These are phyloP conservation scores for Phytophthora vignae DNA, from an alignment of 352 stramenopile species.

Conservation along the genomic window DNA sequence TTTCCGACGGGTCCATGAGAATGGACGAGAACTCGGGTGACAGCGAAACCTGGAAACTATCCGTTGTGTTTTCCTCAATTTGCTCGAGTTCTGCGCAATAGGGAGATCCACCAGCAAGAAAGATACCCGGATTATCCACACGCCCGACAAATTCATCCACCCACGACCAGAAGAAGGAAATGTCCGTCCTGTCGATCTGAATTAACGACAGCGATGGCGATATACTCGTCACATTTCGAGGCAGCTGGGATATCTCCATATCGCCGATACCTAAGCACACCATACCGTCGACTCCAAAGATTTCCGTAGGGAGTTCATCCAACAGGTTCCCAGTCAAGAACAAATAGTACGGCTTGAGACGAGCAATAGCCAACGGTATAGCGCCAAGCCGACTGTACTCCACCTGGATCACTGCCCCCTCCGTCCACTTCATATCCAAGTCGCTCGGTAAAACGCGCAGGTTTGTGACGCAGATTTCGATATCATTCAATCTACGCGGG, in stretches of 20 bases:
- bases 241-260: background rate
- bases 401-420: slow-evolving; percentile 13
- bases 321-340: slow-evolving; percentile 29
- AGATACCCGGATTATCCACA: background rate
- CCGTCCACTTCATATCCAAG: background rate
- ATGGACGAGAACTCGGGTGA: background rate
- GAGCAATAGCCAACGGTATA: slow-evolving; percentile 15
- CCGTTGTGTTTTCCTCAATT: background rate
- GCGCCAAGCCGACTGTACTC: slow-evolving; percentile 18
- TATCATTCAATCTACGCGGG: background rate
- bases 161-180: slow-evolving; percentile 10
- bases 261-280: background rate
- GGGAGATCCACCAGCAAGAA: background rate
- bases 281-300: slow-evolving; percentile 11
- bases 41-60: background rate
- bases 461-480: background rate
- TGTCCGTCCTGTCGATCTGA: background rate
- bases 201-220: background rate
- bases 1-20: slow-evolving; percentile 1
- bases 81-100: slow-evolving; percentile 3
- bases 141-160: background rate
- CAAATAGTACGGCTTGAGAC: slow-evolving; percentile 18
- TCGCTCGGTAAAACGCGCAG: background rate
- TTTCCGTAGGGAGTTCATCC: slow-evolving; percentile 4
- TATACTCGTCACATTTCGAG: background rate